These are phyloP conservation scores for Kalmusia sp. DNA, from an alignment of 2,329 filamentous ascomycete species.

Conservation along the genomic window DNA sequence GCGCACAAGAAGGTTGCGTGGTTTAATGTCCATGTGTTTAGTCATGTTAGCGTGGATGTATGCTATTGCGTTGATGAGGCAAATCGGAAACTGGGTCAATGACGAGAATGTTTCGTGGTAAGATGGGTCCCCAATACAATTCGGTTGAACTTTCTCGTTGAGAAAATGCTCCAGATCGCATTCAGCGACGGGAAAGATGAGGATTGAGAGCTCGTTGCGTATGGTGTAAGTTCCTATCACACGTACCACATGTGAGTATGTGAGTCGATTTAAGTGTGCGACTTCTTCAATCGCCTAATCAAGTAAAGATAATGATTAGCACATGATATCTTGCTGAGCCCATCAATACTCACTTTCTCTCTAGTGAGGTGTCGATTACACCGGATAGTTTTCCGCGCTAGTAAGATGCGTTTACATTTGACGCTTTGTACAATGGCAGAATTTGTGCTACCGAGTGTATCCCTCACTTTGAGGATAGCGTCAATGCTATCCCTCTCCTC, in stretches of 20 bases:
- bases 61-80: conserved; percentile 16
- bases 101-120: neutral
- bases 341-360: too few relatives aligned
- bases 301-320: too few relatives aligned
- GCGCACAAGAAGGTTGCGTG: conserved; percentile 25
- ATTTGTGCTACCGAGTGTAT: conserved; percentile 7
- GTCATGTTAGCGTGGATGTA: conserved; percentile 20
- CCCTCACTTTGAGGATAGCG: neutral
- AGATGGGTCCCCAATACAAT: too few relatives aligned
- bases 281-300: conserved; percentile 24
- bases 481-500: neutral
- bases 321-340: too few relatives aligned
- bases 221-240: conserved; percentile 26
- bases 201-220: conserved; percentile 19
- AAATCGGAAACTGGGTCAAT: conserved; percentile 13
- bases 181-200: conserved; percentile 25
- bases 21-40: conserved; percentile 37
- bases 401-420: conserved; percentile 17
- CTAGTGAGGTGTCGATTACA: conserved; percentile 17
- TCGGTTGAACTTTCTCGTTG: neutral
- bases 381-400: conserved; percentile 24
- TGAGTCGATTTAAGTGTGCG: conserved; percentile 17
- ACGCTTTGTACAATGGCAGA: conserved; percentile 22
- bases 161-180: conserved; percentile 21
- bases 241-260: conserved; percentile 22